Base-by-base conservation (phyloP, 768 basidiomycete species). In the Suillus placidus region DNA sequence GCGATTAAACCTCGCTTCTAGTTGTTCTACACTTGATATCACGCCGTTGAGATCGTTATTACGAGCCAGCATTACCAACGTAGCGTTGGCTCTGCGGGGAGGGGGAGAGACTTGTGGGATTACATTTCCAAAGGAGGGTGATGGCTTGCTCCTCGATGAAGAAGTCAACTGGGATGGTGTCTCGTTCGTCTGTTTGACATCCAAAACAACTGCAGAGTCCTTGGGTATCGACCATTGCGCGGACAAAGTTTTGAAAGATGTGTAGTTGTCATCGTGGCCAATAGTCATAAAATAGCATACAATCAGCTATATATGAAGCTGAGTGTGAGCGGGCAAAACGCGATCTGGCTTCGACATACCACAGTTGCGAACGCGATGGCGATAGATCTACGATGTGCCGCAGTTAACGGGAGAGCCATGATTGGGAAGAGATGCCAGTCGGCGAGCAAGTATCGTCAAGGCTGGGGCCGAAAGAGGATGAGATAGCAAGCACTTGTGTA, bases 1-100 rank as follows among this genome's bases (percentile, higher is more conserved):
- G 47, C 80, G 74, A 72, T 90, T 90, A 70, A 89, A 90, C 20
- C 82, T 76, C 51, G 83, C 79, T 66, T 90, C 88, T 49, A 89
- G 74, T 66, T 83, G 80, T 68, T 84, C 81, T 60, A 89, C 83
- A 56, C 82, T 84, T 43, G 75, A 73, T 35, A 85, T 68, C 40
- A 86, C 82, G 6, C 79, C 79, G 2, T 74, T 64, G 18, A 87
- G 62, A 62, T 87, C 85, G 23, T 70, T 75, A 69, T 86, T 85
- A 16, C 83, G 77, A 1, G 82, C 85, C 13, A 90, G 77, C 47
- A 88, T 80, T 32, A 89, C 76, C 65, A 89, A 82, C 0, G 84
- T 85, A 10, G 88, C 88, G 62, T 90, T 88, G 3, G 84, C 85
- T n/a, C 76, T 77, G 1, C 65, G 70, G 52, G 70, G 34, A n/a